phyloP scores from a whole-genome alignment of 2,329 filamentous ascomycete species.

The Emydomyces testavorans region DNA sequence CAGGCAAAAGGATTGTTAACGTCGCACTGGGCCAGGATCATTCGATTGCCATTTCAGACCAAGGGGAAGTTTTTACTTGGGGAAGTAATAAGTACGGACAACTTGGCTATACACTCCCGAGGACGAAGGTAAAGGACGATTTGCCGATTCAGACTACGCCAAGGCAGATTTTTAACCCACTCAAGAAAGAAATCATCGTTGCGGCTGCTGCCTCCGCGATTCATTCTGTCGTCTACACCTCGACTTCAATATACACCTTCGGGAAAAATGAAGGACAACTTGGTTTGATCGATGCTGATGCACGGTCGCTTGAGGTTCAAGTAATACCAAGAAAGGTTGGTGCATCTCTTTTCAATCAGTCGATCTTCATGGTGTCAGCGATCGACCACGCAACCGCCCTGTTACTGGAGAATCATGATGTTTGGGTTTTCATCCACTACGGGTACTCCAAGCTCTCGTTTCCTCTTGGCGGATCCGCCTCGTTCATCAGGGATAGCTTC shows the following conservation, averaged over 20 bases:
- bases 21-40: conserved; percentile 87
- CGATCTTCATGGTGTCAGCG: conserved; percentile 68
- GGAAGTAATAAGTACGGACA: conserved; percentile 78
- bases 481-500: conserved; percentile 55
- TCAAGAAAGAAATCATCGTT: conserved; percentile 73
- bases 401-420: conserved; percentile 72
- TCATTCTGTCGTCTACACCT: conserved; percentile 82
- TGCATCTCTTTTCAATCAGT: conserved; percentile 62
- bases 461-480: conserved; percentile 59
- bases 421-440: conserved; percentile 91
- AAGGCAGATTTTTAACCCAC: conserved; percentile 76
- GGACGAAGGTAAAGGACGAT: conserved; percentile 54
- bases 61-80: conserved; percentile 91
- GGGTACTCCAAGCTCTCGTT: conserved; percentile 88
- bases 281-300: conserved; percentile 88
- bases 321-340: conserved; percentile 73
- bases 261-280: conserved; percentile 92
- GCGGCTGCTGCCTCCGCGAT: conserved; percentile 81
- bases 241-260: conserved; percentile 75
- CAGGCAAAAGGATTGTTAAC: conserved; percentile 61
- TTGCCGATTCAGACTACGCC: conserved; percentile 71
- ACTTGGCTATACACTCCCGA: conserved; percentile 69
- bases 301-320: conserved; percentile 78
- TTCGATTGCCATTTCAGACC: conserved; percentile 69
- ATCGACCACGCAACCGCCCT: conserved; percentile 84